Conservation (phyloP, 2,329 filamentous ascomycete genomes). For the Pseudogymnoascus sp. region DNA sequence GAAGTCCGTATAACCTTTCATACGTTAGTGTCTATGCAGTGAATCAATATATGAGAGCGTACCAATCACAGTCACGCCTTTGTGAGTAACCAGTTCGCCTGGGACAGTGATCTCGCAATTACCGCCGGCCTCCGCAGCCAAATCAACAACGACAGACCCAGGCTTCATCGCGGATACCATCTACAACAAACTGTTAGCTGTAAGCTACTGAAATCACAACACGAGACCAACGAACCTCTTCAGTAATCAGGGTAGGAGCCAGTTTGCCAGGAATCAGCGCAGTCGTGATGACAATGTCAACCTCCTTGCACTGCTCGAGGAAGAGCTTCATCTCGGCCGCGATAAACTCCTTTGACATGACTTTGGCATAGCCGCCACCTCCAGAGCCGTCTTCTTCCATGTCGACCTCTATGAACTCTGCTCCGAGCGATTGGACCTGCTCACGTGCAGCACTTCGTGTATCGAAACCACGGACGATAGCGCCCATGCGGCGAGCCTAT, state of each 20-base stretch:
- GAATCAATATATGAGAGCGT: slow-evolving; percentile 22
- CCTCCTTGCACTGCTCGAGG: slow-evolving; percentile 76
- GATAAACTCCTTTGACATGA: slow-evolving; percentile 91
- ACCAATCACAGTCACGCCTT: slow-evolving; percentile 81
- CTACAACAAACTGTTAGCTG: slow-evolving; percentile 38
- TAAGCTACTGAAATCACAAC: background rate
- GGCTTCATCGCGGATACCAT: slow-evolving; percentile 66
- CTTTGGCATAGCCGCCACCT: slow-evolving; percentile 81
- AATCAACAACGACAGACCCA: slow-evolving; percentile 79
- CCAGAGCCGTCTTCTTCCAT: slow-evolving; percentile 78
- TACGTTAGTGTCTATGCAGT: slow-evolving; percentile 20
- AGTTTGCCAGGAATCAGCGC: slow-evolving; percentile 82
- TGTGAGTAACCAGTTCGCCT: slow-evolving; percentile 61
- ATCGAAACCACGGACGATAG: slow-evolving; percentile 84
- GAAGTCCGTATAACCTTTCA: slow-evolving; percentile 70
- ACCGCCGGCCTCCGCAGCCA: slow-evolving; percentile 80
- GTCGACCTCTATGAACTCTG: slow-evolving; percentile 83
- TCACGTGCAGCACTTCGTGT: slow-evolving; percentile 82
- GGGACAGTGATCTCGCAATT: slow-evolving; percentile 79
- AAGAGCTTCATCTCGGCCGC: slow-evolving; percentile 91
- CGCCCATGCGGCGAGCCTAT: slow-evolving; percentile 71
- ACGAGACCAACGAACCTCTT: slow-evolving; percentile 38
- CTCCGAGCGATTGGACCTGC: slow-evolving; percentile 83
- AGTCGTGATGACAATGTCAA: slow-evolving; percentile 89
- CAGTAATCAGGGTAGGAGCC: slow-evolving; percentile 77